Evolutionary conservation across 2,329 filamentous ascomycete species (phyloP).

Genomic region (Acephala macrosclerotiorum): DNA sequence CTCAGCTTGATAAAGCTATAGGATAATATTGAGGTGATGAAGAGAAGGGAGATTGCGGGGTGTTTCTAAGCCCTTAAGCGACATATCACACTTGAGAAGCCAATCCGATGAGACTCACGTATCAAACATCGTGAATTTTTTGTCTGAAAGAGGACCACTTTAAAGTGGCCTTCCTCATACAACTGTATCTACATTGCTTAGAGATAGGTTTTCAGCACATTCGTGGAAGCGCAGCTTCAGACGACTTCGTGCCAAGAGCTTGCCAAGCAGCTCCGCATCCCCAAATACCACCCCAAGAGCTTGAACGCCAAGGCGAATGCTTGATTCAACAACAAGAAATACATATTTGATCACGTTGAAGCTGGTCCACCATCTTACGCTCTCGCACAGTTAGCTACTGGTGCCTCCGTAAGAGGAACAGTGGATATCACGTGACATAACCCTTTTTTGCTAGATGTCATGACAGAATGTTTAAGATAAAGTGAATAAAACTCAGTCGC

Average conservation of each 20-base stretch:
- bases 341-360: neutral
- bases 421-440: too few relatives aligned
- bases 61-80: neutral
- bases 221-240: neutral
- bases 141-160: neutral
- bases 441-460: too few relatives aligned
- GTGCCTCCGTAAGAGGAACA: neutral
- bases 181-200: neutral
- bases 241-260: neutral
- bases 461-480: too few relatives aligned
- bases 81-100: neutral
- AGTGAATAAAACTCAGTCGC: too few relatives aligned
- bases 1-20: neutral
- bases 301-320: neutral
- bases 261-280: neutral
- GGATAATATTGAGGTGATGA: neutral
- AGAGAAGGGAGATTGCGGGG: neutral
- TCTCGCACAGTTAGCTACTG: neutral
- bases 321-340: neutral
- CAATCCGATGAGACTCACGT: neutral
- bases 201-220: neutral
- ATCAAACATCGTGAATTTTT: neutral
- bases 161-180: neutral
- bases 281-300: neutral
- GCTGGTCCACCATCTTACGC: neutral